phyloP scores from a whole-genome alignment of 2,329 filamentous ascomycete species.

The Cyphellophora attinorum region DNA sequence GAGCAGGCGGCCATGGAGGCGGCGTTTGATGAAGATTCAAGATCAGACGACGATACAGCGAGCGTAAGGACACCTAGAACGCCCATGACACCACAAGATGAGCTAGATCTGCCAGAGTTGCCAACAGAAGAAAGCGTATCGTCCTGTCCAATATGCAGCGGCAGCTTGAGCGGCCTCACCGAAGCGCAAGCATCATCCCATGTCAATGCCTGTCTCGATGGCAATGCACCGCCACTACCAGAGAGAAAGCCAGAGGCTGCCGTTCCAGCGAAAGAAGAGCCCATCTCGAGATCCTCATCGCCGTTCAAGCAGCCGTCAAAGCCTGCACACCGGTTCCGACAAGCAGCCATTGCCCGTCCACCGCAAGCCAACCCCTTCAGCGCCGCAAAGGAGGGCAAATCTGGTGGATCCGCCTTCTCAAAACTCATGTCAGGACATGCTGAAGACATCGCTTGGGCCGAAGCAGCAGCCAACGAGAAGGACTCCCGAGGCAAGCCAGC shows the following conservation, averaged over 20 bases:
- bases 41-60: slow-evolving; percentile 31
- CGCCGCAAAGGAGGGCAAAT: slow-evolving; percentile 31
- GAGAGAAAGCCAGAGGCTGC: slow-evolving; percentile 13
- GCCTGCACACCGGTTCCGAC: slow-evolving; percentile 46
- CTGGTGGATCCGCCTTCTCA: slow-evolving; percentile 65
- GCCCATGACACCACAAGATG: slow-evolving; percentile 2
- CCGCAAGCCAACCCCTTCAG: slow-evolving; percentile 73
- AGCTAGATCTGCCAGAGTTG: not conserved
- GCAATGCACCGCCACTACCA: slow-evolving; percentile 55
- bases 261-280: slow-evolving; percentile 1
- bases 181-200: slow-evolving; percentile 61
- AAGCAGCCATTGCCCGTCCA: slow-evolving; percentile 62
- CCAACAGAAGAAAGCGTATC: slow-evolving; percentile 20
- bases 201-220: slow-evolving; percentile 89
- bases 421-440: slow-evolving; percentile 88
- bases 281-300: not conserved
- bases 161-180: slow-evolving; percentile 50
- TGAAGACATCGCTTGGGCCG: slow-evolving; percentile 83
- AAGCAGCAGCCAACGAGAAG: slow-evolving; percentile 69
- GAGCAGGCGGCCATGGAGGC: slow-evolving; percentile 51
- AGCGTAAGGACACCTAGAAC: slow-evolving; percentile 12
- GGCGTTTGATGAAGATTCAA: slow-evolving; percentile 41
- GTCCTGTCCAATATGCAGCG: slow-evolving; percentile 69
- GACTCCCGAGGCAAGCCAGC: slow-evolving; percentile 75
- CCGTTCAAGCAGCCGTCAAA: slow-evolving; percentile 10